These are phyloP conservation scores for Apiotrichum laibachii DNA, from an alignment of 1,284 basidiomycete genomes.

Conservation along the genomic window DNA sequence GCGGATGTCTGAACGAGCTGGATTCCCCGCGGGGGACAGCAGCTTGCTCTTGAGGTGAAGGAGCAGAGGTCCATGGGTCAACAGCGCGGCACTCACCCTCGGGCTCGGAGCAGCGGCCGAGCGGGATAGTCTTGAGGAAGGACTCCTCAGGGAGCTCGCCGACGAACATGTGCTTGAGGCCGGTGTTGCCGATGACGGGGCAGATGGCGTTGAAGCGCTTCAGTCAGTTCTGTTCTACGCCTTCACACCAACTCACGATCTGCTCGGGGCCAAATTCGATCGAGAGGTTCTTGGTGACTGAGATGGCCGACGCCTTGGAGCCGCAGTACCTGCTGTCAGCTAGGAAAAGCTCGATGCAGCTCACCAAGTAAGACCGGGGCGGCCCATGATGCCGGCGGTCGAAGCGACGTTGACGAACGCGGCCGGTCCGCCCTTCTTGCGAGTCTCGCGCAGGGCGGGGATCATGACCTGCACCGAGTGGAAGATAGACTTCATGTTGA, in stretches of 20 bases:
- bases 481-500: slow-evolving; percentile 21
- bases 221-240: background rate
- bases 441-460: slow-evolving; percentile 14
- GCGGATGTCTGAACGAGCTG: background rate
- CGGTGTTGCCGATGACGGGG: slow-evolving; percentile 22
- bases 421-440: slow-evolving; percentile 9
- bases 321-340: slow-evolving; percentile 9
- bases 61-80: background rate
- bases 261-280: slow-evolving; percentile 21
- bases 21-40: no score
- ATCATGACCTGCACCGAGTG: slow-evolving; percentile 19
- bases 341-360: no score
- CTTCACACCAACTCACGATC: slow-evolving; percentile 10
- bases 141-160: slow-evolving; percentile 19
- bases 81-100: slow-evolving; percentile 9
- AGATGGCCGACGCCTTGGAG: slow-evolving; percentile 16
- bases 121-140: slow-evolving; percentile 17
- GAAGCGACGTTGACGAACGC: slow-evolving; percentile 17
- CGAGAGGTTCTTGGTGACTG: slow-evolving; percentile 18
- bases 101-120: slow-evolving; percentile 21
- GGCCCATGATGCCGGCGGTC: slow-evolving; percentile 22
- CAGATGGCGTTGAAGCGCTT: slow-evolving; percentile 24
- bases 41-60: no score
- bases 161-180: slow-evolving; percentile 19
- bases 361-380: slow-evolving; percentile 19